Base-by-base conservation (phyloP, 23 red algal species). In the Chondrus crispus region DNA sequence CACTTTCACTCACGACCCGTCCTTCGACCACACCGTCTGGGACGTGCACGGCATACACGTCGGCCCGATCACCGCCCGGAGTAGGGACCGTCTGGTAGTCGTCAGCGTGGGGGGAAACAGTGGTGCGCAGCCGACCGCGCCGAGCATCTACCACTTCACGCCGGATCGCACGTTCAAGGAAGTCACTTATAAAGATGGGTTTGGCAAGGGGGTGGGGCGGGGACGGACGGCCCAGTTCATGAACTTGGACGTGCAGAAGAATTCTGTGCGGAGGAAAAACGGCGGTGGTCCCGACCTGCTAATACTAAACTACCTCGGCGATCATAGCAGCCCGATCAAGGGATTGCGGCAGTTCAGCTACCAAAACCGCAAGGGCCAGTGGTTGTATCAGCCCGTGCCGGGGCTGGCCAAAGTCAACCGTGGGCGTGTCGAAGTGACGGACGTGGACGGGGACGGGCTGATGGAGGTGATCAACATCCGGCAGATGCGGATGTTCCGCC, bases 21-120 rank as follows among this genome's bases (percentile, higher is more conserved):
- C 69, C 2, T 43, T 58, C 54, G 62, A 73, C 53, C 49, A 46
- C 39, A 50, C 51, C 5, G 69, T 57, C 30, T 55, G 53, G 12
- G 87, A 90, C 58, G 46, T 69, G 38, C 87, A 90, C n/a, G 87
- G 87, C 2, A 52, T 90, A 5, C 7, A 29, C 2, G 54, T 69
- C 4, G 69, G 46, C 28, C 87, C 49, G 10, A 57, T 75, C 29
- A 63, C 87, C 6, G 62, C 87, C 18, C 51, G 68, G 50, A n/a
- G 62, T 19, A 57, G 53, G 36, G 44, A 53, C 13, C 69, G 69
- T 37, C 29, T 53, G 5, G 62, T 90, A 20, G 48, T 62, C 2
- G 50, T 90, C 12, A 80, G 71, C 32, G 72, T 79, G 2, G 87
- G 87, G n/a, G 87, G 87, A 47, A 22, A 38, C 26, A 35, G n/a